Percentiles rank a stretch among this genome's conserved stretches.
These are phyloP conservation scores for Xylariaceae sp. DNA, from an alignment of 2,329 filamentous ascomycete species.

Conservation along the genomic window DNA sequence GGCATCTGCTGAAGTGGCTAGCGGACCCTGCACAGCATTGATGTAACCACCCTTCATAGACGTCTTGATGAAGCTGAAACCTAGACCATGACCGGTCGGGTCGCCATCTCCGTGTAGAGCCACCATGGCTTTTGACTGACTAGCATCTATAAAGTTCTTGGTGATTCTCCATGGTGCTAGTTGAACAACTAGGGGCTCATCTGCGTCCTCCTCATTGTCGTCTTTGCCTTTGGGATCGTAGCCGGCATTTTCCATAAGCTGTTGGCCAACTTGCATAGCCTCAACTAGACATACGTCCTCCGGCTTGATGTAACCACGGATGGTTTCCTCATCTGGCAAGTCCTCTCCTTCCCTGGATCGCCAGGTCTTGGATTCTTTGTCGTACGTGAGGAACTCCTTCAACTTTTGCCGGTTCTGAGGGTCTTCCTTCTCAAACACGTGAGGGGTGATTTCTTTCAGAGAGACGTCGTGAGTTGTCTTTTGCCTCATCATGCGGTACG, in stretches of 20 bases:
- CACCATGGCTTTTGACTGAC: slow-evolving; percentile 93
- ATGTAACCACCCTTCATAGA: slow-evolving; percentile 98
- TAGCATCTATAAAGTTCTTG: slow-evolving; percentile 93
- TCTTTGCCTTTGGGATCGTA: slow-evolving; percentile 70
- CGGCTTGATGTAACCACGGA: slow-evolving; percentile 86
- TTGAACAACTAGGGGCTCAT: slow-evolving; percentile 77
- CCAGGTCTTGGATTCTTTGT: slow-evolving; percentile 87
- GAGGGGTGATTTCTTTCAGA: slow-evolving; percentile 81
- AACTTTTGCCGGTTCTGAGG: slow-evolving; percentile 95
- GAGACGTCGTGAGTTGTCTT: slow-evolving; percentile 66
- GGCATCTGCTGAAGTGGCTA: slow-evolving; percentile 71
- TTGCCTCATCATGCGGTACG: slow-evolving; percentile 81
- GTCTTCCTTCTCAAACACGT: slow-evolving; percentile 89
- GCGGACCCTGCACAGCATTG: slow-evolving; percentile 68
- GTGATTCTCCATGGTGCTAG: slow-evolving; percentile 95
- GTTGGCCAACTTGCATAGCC: slow-evolving; percentile 92
- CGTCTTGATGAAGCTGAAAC: slow-evolving; percentile 95
- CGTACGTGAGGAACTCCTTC: slow-evolving; percentile 91
- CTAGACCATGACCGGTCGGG: slow-evolving; percentile 86
- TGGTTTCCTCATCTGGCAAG: slow-evolving; percentile 73
- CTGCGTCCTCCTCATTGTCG: slow-evolving; percentile 59
- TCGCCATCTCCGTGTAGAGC: slow-evolving; percentile 92
- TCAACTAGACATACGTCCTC: slow-evolving; percentile 94
- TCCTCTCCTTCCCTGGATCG: slow-evolving; percentile 67
- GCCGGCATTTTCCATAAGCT: slow-evolving; percentile 86